phyloP scores from a whole-genome alignment of 306 rosid genomes.

The Citrullus amarus region DNA sequence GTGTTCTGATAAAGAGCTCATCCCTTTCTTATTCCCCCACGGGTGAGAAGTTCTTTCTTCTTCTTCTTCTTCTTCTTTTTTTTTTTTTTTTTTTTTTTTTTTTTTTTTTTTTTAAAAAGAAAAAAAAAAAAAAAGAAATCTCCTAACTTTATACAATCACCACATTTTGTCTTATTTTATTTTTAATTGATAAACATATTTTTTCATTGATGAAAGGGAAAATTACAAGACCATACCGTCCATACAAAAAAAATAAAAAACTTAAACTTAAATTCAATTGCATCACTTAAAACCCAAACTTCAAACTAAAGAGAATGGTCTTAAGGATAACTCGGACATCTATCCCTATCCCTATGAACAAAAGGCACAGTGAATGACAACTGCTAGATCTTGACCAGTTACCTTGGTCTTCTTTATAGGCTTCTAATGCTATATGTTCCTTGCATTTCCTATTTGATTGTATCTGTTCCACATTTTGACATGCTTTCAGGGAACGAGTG shows the following conservation, averaged over 20 bases:
- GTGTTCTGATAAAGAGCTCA: background rate
- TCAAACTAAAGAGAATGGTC: background rate
- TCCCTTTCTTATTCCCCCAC: background rate
- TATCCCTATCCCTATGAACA: background rate
- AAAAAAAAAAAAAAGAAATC: background rate
- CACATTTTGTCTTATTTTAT: background rate
- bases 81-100: too few relatives aligned
- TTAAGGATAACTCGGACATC: background rate
- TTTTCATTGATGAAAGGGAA: background rate
- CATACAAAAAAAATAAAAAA: background rate
- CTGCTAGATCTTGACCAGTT: background rate
- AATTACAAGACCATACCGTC: background rate
- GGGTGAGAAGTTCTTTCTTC: background rate
- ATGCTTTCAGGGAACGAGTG: conserved; percentile 78
- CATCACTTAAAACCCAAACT: background rate
- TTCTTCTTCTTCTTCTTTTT: too few relatives aligned
- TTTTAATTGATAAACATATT: background rate
- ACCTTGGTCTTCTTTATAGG: background rate
- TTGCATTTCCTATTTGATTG: conserved; percentile 5
- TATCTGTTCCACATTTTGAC: conserved; percentile 9
- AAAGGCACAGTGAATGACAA: background rate
- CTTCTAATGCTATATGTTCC: background rate
- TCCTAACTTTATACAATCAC: background rate
- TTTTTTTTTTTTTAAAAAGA: too few relatives aligned
- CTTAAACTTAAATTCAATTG: background rate